Conservation (phyloP, 2,329 filamentous ascomycete species). For the Monosporascus sp. region DNA sequence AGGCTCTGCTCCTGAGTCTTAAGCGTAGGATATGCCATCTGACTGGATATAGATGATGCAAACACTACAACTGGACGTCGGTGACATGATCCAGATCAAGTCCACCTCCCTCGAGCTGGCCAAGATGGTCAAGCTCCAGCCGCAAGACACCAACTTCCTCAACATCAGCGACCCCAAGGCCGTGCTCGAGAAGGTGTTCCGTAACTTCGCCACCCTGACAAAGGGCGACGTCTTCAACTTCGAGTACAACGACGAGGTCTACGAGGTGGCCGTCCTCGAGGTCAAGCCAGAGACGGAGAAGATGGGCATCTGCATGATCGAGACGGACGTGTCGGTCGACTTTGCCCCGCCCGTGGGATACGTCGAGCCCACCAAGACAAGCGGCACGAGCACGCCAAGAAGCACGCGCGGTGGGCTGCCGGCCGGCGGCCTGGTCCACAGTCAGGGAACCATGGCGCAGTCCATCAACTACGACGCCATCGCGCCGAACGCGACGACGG, state of each 20-base stretch:
- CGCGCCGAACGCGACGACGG: slow-evolving; percentile 67
- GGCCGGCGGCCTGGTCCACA: slow-evolving; percentile 70
- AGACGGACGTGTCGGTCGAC: slow-evolving; percentile 94
- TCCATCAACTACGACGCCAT: slow-evolving; percentile 96
- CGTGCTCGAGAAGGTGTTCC: slow-evolving; percentile 92
- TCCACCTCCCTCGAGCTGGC: slow-evolving; percentile 89
- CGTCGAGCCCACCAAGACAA: slow-evolving; percentile 72
- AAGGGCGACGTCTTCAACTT: slow-evolving; percentile 96
- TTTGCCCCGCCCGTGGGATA: slow-evolving; percentile 94
- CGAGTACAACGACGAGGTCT: slow-evolving; percentile 90
- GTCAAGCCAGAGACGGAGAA: slow-evolving; percentile 81
- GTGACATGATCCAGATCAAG: slow-evolving; percentile 91
- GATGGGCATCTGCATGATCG: slow-evolving; percentile 87
- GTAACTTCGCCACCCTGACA: slow-evolving; percentile 90
- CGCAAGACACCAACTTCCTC: slow-evolving; percentile 87
- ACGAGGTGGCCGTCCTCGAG: slow-evolving; percentile 88
- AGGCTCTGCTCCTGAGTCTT: slow-evolving; percentile 25
- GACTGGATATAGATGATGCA: slow-evolving; percentile 71
- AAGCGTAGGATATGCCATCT: neutral
- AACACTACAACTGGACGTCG: slow-evolving; percentile 80
- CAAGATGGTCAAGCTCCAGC: slow-evolving; percentile 91
- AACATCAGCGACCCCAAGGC: slow-evolving; percentile 97
- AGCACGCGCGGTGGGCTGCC: slow-evolving; percentile 61
- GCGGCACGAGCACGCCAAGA: slow-evolving; percentile 81
- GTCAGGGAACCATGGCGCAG: slow-evolving; percentile 90